Evolutionary conservation across 164 flowering plant species (phyloP).

Genomic region (Akebia trifoliata): DNA sequence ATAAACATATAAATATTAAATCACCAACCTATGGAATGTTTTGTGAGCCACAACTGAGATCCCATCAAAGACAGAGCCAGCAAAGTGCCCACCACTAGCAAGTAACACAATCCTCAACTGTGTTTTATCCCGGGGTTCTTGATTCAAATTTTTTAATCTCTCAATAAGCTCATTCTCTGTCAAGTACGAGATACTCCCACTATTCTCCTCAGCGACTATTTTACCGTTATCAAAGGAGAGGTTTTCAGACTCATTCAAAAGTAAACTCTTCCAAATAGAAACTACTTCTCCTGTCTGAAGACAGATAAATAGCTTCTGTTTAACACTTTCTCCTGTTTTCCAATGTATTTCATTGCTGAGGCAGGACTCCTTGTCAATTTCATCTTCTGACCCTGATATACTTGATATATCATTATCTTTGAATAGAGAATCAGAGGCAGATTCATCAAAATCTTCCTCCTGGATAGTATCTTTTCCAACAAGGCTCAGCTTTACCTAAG

Average conservation of each 20-base stretch:
- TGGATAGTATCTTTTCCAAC: conserved; percentile 68
- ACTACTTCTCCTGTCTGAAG: conserved; percentile 61
- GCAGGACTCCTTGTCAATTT: conserved; percentile 38
- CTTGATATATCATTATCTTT: conserved; percentile 83
- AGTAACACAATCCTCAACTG: conserved; percentile 69
- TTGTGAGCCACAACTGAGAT: conserved; percentile 75
- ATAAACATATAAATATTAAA: conserved; percentile 6
- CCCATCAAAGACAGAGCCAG: conserved; percentile 95
- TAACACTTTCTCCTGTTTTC: conserved; percentile 19
- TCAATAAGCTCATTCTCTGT: conserved; percentile 47
- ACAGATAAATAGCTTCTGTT: conserved; percentile 47
- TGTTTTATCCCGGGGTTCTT: conserved; percentile 55
- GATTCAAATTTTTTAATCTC: conserved; percentile 43
- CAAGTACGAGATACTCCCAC: conserved; percentile 18
- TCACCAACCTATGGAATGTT: conserved; percentile 84
- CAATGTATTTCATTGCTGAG: conserved; percentile 18
- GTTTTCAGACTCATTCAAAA: conserved; percentile 51
- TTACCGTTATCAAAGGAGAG: conserved; percentile 36
- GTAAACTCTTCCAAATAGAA: conserved; percentile 75
- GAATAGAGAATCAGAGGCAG: conserved; percentile 47
- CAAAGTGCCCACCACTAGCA: conserved; percentile 94
- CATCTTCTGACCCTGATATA: conserved; percentile 96
- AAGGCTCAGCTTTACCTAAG: conserved; percentile 74
- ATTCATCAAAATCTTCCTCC: conserved; percentile 90
- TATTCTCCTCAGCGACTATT: conserved; percentile 10